Conservation (phyloP, 108 stramenopile genomes). For the Mayamaea pseudoterrestris region DNA sequence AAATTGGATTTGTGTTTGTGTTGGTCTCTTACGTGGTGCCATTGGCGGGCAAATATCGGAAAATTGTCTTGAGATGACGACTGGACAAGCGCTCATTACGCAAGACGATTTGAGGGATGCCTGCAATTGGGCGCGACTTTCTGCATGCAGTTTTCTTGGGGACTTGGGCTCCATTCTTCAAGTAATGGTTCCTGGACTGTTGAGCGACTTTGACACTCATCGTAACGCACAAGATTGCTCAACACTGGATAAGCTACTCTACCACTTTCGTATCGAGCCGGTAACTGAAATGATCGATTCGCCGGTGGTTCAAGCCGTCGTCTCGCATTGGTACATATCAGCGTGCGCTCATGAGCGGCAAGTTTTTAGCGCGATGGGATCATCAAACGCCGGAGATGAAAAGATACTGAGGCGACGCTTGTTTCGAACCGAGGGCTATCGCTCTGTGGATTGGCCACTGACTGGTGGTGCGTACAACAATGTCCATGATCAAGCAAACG, state of each 20-base stretch:
- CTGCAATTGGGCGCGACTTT: conserved; percentile 31
- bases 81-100: background rate
- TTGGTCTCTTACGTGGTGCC: background rate
- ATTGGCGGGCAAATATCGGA: too few relatives aligned
- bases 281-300: conserved; percentile 34
- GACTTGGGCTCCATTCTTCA: conserved; percentile 49
- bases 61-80: too few relatives aligned
- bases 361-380: conserved; percentile 2
- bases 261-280: conserved; percentile 31
- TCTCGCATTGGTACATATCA: conserved; percentile 30
- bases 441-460: conserved; percentile 35
- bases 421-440: conserved; percentile 37
- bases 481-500: background rate
- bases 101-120: conserved; percentile 20
- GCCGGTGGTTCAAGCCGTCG: conserved; percentile 25
- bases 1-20: conserved; percentile 6
- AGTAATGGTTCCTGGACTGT: conserved; percentile 38
- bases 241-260: conserved; percentile 18
- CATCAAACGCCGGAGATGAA: conserved; percentile 7
- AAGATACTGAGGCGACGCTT: conserved; percentile 12
- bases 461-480: background rate
- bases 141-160: conserved; percentile 42
- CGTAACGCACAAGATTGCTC: background rate
- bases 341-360: conserved; percentile 16
- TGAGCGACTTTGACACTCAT: conserved; percentile 10